These are phyloP conservation scores for Deinandra increscens DNA, from an alignment of 129 eudicot species.

Conservation along the genomic window DNA sequence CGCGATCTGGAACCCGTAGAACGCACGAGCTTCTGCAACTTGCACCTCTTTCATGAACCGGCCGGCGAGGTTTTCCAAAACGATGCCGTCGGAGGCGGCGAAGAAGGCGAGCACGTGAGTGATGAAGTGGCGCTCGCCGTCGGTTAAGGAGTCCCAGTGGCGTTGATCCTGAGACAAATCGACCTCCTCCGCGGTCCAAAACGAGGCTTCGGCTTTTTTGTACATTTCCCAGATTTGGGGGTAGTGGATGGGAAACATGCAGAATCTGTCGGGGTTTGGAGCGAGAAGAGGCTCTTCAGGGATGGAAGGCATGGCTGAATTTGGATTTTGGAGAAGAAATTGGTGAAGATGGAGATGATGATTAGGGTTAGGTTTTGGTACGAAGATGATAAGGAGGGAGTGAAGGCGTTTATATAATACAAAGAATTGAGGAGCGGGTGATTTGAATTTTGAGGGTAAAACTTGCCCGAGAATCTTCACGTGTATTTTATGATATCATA, in stretches of 20 bases:
- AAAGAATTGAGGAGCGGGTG: conserved; percentile 40
- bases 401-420: conserved; percentile 20
- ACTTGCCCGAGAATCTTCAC: conserved; percentile 48
- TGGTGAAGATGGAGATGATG: not conserved
- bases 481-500: too few species aligned
- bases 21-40: conserved; percentile 86
- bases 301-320: conserved; percentile 51
- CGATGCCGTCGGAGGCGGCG: conserved; percentile 90
- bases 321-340: not conserved
- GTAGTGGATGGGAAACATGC: conserved; percentile 87
- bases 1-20: conserved; percentile 90
- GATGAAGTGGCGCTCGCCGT: conserved; percentile 69
- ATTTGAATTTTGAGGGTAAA: conserved; percentile 38
- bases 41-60: conserved; percentile 81
- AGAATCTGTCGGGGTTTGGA: conserved; percentile 81
- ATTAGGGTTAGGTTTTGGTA: conserved; percentile 23
- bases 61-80: conserved; percentile 68
- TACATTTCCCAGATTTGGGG: conserved; percentile 96
- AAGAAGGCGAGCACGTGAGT: conserved; percentile 87
- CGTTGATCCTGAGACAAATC: conserved; percentile 60
- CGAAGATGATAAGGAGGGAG: not conserved
- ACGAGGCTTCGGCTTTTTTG: conserved; percentile 88
- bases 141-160: conserved; percentile 61
- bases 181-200: conserved; percentile 93
- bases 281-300: conserved; percentile 78